Percentiles rank a stretch among this genome's conserved stretches.
Evolutionary conservation across 345 rosid genomes (phyloP).

Genomic region (Syzygium aromaticum): DNA sequence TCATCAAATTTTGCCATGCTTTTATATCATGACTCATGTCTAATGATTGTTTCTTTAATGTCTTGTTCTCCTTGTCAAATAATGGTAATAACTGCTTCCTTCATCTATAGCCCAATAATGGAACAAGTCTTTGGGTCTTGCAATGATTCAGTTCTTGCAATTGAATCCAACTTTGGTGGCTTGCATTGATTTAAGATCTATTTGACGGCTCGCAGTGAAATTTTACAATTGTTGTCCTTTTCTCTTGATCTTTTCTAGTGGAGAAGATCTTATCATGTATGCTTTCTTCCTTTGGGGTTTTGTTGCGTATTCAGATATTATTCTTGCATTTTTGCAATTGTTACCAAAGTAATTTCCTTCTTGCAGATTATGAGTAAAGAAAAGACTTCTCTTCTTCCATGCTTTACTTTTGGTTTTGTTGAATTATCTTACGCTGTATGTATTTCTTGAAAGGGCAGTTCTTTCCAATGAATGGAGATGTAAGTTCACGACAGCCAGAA

Average conservation of each 20-base stretch:
- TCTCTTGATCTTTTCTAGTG: not conserved
- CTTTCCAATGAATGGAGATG: constrained; percentile 56
- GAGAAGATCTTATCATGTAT: not conserved
- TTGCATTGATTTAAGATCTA: not conserved
- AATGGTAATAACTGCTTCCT: not conserved
- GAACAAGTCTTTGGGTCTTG: not conserved
- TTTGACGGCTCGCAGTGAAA: not conserved
- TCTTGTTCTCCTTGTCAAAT: not conserved
- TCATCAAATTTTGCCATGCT: not conserved
- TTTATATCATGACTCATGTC: not conserved
- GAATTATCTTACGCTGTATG: not conserved
- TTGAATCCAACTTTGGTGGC: not conserved
- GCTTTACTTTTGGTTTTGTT: not conserved
- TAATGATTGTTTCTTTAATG: not conserved
- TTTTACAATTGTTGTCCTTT: not conserved
- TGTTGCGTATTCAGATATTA: not conserved
- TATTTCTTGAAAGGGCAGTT: constrained; percentile 33
- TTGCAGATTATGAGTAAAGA: not conserved
- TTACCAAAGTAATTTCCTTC: not conserved
- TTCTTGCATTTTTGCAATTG: not conserved
- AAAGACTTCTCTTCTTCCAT: not conserved
- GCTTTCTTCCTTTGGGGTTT: not conserved
- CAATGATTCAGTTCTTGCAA: not conserved
- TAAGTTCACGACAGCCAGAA: constrained; percentile 71
- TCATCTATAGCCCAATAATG: not conserved